Base-by-base conservation (phyloP, 768 basidiomycete species). In the Tubosaeta brunneosetosa region DNA sequence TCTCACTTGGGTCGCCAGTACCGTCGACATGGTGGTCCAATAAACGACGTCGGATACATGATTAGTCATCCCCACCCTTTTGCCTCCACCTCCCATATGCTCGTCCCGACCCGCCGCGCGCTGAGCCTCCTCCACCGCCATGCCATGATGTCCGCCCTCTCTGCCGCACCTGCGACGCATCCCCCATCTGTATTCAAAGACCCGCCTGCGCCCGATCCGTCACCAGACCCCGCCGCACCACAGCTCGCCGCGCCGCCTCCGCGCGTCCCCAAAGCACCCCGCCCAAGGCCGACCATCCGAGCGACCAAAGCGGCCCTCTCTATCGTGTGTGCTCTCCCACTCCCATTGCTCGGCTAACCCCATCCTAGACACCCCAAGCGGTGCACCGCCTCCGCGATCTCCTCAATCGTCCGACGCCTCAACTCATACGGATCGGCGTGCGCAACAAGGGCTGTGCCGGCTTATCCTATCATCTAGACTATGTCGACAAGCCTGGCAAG, bases 371-470 rank as follows among this genome's bases (percentile, higher is more conserved):
- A 37, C 84, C 91, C 0, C 68, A 72, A 25, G 95, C 94, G 12
- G 83, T 94, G 6, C 66, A 72, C 7, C 85, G 89, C 25, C 76
- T 98, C 47, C 80, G 73, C 3, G 77, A 73, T n/a, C 78, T 99
- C 27, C 71, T 92, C 43, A 78, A 78, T n/a, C 81, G 86, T 10
- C 92, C 94, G 22, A 86, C 86, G 3, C 94, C 95, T 0, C 91
- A 93, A 65, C 80, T 94, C 58, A 89, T 99, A 53, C 87, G 95
- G 4, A 91, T 99, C 51, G 93, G 94, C 38, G 94, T 99, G 49
- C 85, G 89, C 59, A 95, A 97, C 76, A 95, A 97, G 73, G 97
- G 97, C 27, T 99, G 97, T 71, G 97, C 97, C 0, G 97, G 86
- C 1, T 79, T 88, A 64, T 77, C 77, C 13, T 83, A 83, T 61